Conservation (phyloP, 345 rosid species). For the Camelina neglecta region DNA sequence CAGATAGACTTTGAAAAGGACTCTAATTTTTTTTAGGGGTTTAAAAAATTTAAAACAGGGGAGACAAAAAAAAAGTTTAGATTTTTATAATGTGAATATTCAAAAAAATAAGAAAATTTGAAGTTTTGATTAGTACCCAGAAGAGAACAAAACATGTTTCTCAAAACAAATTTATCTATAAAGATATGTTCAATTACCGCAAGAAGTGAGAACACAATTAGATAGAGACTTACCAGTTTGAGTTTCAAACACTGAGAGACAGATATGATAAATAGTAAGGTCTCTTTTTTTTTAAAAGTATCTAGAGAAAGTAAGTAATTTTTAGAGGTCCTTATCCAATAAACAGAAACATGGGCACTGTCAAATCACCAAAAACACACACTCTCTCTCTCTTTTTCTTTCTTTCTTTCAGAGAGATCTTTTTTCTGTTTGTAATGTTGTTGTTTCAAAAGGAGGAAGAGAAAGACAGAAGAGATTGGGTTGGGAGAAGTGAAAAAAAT, state of each 20-base stretch:
- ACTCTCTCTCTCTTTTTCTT: slow-evolving; percentile 12
- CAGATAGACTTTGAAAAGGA: slow-evolving; percentile 53
- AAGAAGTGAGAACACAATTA: too few species aligned
- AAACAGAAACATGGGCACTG: slow-evolving; percentile 46
- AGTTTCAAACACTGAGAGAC: background rate
- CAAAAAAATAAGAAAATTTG: background rate
- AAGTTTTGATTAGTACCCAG: slow-evolving; percentile 33
- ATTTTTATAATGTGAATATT: slow-evolving; percentile 33
- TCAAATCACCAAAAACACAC: slow-evolving; percentile 37
- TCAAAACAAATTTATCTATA: background rate
- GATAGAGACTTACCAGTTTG: too few species aligned
- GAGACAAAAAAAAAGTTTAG: slow-evolving; percentile 38
- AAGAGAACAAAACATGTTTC: slow-evolving; percentile 29
- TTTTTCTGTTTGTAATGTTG: slow-evolving; percentile 23
- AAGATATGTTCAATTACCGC: too few species aligned
- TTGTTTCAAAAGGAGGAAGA: slow-evolving; percentile 7
- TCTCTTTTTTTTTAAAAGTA: background rate
- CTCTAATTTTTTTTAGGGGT: slow-evolving; percentile 40
- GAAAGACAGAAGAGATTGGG: slow-evolving; percentile 17
- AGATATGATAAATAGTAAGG: slow-evolving; percentile 8
- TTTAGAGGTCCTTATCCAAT: slow-evolving; percentile 37
- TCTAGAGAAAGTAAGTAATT: slow-evolving; percentile 3
- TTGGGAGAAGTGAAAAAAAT: slow-evolving; percentile 41
- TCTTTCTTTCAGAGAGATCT: slow-evolving; percentile 15
- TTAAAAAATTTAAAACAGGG: slow-evolving; percentile 16